Base-by-base conservation (phyloP, 2,329 filamentous ascomycete species). In the Fusarium hostae region DNA sequence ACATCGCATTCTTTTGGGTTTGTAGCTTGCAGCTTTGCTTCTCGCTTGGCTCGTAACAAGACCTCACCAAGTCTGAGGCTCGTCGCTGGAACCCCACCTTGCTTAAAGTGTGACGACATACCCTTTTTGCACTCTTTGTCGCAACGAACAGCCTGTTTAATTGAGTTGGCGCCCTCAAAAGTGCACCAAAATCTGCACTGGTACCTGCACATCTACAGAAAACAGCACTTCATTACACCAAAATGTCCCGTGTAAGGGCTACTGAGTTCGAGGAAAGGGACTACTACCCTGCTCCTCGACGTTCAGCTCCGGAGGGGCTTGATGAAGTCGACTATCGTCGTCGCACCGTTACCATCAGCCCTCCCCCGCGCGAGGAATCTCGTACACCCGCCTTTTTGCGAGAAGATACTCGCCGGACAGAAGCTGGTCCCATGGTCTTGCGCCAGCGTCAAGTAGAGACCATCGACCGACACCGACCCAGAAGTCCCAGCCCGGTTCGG, bases 361-460 rank as follows among this genome's bases (percentile, higher is more conserved):
- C 85, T 41, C 82, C 82, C 35, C 80, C 82, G 24, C 82, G 84
- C 47, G 84, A 85, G 59, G 83, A 84, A n/a, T 78, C 81, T 45
- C 83, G 85, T 44, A 81, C 84, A 44, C 86, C 86, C 5, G 80
- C 83, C 57, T 89, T 88, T 74, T 78, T 89, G 63, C 84, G 86
- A 54, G 84, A 87, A 5, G 86, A 88, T 43, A 78, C 71, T 32
- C 82, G 86, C 60, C 84, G 84, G 18, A 64, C 78, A 30, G 87
- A 89, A 63, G 79, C 83, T 30, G 87, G 87, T 6, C 82, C 84
- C 40, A 78, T 89, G 75, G 87, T 89, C 22, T 82, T 89, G 51
- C 85, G 87, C 56, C 81, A 86, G 72, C 84, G 87, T 48, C 86
- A 89, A 61, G 82, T 88, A 55, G 87, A 89, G 80, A 87, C 85